Percentiles rank a stretch among this genome's conserved stretches.
Conservation (phyloP, 108 stramenopile species). For the Epithemia pelagica region DNA sequence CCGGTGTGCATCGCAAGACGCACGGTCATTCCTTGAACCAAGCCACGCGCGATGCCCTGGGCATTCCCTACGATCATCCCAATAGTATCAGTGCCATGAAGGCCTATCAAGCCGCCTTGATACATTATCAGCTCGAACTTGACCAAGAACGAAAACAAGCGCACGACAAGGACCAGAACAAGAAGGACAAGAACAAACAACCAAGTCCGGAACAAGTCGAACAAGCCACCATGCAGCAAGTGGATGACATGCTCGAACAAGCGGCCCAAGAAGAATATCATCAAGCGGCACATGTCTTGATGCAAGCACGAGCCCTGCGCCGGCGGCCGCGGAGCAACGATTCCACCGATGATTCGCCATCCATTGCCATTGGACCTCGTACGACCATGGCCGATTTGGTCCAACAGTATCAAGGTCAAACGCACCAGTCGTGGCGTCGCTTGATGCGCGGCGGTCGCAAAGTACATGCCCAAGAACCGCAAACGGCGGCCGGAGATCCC, state of each 20-base stretch:
- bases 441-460: not conserved
- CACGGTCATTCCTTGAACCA: constrained; percentile 74
- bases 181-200: constrained; percentile 43
- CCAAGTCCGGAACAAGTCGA: constrained; percentile 42
- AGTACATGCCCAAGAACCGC: not conserved
- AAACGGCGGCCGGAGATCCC: not conserved
- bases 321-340: not conserved
- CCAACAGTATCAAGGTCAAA: constrained; percentile 23
- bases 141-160: not conserved
- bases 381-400: constrained; percentile 4
- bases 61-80: too few relatives aligned
- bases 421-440: not conserved
- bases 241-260: constrained; percentile 54
- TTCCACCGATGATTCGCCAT: not conserved
- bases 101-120: not conserved
- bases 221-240: constrained; percentile 58
- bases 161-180: not conserved
- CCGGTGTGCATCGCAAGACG: constrained; percentile 53
- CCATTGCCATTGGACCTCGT: not conserved
- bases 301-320: not conserved
- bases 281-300: not conserved
- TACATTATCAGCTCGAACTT: not conserved
- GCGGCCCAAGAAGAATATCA: constrained; percentile 35
- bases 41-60: too few relatives aligned
- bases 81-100: too few relatives aligned